Evolutionary conservation across 306 rosid species (phyloP).

Genomic region (Quercus bicolor): DNA sequence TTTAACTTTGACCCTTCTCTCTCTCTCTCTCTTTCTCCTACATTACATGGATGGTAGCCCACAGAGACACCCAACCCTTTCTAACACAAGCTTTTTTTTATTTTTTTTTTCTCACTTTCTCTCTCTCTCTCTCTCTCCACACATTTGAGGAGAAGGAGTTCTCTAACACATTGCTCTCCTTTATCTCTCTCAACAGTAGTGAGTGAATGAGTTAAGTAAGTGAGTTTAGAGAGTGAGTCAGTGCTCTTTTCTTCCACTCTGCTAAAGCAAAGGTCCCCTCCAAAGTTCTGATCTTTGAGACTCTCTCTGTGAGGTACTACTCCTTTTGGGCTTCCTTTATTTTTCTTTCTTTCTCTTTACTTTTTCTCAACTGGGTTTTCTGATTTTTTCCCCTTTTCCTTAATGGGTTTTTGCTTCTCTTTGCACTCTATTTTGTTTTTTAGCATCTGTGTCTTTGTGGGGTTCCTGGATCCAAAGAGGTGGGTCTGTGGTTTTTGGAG

Average conservation of each 20-base stretch:
- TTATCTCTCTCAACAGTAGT: constrained; percentile 26
- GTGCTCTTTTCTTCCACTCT: constrained; percentile 24
- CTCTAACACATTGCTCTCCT: constrained; percentile 19
- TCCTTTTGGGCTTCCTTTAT: constrained; percentile 28
- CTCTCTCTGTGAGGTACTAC: constrained; percentile 28
- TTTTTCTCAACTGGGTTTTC: constrained; percentile 32
- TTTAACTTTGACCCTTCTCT: constrained; percentile 27
- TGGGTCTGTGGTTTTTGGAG: constrained; percentile 30
- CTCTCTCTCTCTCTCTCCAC: constrained; percentile 34
- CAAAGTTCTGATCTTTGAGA: constrained; percentile 43
- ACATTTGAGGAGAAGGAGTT: constrained; percentile 27
- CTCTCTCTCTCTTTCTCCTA: constrained; percentile 6
- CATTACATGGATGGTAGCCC: constrained; percentile 26
- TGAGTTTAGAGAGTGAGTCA: background rate
- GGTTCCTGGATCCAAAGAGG: constrained; percentile 37
- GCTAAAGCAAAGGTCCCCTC: constrained; percentile 26
- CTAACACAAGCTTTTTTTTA: constrained; percentile 9
- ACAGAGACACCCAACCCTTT: constrained; percentile 27
- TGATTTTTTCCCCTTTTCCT: constrained; percentile 12
- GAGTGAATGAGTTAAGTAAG: background rate
- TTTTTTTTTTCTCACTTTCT: background rate
- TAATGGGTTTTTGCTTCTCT: constrained; percentile 33
- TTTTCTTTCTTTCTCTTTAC: constrained; percentile 15
- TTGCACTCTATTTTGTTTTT: constrained; percentile 26
- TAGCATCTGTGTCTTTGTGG: constrained; percentile 34